Base-by-base conservation (phyloP, 1,139 yeast species). In the Pneumocystis canis region DNA sequence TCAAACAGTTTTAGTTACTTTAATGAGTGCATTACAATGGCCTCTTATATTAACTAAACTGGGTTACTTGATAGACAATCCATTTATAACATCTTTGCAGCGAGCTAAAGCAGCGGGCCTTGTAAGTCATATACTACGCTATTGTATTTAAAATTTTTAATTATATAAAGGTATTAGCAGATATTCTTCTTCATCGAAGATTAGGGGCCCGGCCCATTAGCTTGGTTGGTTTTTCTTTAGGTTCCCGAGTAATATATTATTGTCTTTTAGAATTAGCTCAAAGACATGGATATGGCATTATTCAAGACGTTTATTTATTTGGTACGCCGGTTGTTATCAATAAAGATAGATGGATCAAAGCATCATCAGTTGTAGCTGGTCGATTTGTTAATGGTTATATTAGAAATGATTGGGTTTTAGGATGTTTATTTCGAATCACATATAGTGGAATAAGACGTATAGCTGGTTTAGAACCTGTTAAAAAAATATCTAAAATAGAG, bases 11-110 rank as follows among this genome's bases (percentile, higher is more conserved):
- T 77, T 92, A 60, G 84, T 89, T n/a, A 92, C 96, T 0, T 79
- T 94, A 65, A 89, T 94, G 96, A 82, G 96, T n/a, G 94, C 97
- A 1, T 79, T 94, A 62, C 97, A 92, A 73, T 77, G 88, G 66
- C 98, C 99, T 0, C 84, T 94, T 89, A 85, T 88, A 66, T 78
- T 94, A 59, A 84, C 97, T 0, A 94, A 94, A 71, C 77, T 94
- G 54, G 86, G 96, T 0, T 94, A 94, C 70, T 75, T 94, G 58
- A 79, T 94, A 53, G 99, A 94, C 72, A 94, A 94, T 70, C 99
- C 98, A 0, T 94, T 98, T 98, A 90, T 85, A 71, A 97, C 92
- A 4, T 90, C 98, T 0, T 77, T 94, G 65, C 97, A 92, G 73
- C 80, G 99, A 66, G 98, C 99, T 0, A 90, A 97, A 97, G 81